Evolutionary conservation across 2,329 filamentous ascomycete species (phyloP), one percentile per base, ranked within the genome.

Genomic region (Fusarium sp.): DNA sequence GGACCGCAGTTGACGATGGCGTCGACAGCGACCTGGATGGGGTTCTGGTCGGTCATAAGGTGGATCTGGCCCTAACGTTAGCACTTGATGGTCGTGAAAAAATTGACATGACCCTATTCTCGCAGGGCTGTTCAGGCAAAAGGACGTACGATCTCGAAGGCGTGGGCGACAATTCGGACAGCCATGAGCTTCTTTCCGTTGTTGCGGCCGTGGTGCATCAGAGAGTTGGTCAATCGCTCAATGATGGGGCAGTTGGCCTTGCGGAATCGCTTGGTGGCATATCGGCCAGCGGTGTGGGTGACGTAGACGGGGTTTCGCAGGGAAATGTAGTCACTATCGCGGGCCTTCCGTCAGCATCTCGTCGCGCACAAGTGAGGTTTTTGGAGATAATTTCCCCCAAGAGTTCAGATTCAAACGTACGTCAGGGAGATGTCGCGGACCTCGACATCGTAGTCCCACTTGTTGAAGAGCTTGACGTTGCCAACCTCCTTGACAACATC

Each of bases 151-250:
- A 99, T 99, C 90, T 99, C 97, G 87, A 99, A 99, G 80, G 95
- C 87, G 90, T 99, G 96, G 79, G 95, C 95, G 81, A 99, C 95
- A 79, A 99, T 99, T 87, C 96, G 94, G 85, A 98, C 95, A 83
- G 96, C 97, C 95, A 97, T 98, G 83, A 98, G 91, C 94, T 99
- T 99, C 93, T 99, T 99, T 87, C 96, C 96, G 93, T 98, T 99
- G 93, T 99, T 99, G 88, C 96, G 96, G 87, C 96, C 96, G 92
- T 99, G 97, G 95, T 98, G 98, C 97, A 99, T 99, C 84, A 99
- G 92, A 68, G 96, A 98, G 93, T 99, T 99, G 90, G 96, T 99
- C 80, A 99, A 92, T 85, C 96, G 95, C 93, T 99, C 96, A 83
- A 99, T 98, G 91, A 99, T 98, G 81, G 96, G 96, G 93, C 96